These are phyloP conservation scores for Pseudocercospora vitis DNA, from an alignment of 2,329 filamentous ascomycete genomes.

Conservation along the genomic window DNA sequence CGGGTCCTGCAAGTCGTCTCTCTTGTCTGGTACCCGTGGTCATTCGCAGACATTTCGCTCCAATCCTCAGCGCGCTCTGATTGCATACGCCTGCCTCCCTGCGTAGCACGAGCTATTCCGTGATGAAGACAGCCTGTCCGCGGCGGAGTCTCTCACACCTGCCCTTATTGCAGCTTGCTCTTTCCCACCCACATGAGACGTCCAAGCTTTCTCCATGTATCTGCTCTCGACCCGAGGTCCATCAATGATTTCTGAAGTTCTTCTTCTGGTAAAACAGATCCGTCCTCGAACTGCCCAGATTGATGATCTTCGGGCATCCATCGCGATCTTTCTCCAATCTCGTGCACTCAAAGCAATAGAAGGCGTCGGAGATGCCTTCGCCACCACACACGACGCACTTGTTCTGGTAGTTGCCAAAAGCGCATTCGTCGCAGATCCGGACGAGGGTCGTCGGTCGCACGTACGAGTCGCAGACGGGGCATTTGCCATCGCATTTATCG, in stretches of 20 bases:
- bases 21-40: too few species aligned
- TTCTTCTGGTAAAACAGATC: slow-evolving; percentile 83
- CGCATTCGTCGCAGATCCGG: slow-evolving; percentile 98
- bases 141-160: background rate
- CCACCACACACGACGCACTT: slow-evolving; percentile 99
- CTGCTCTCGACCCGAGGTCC: background rate
- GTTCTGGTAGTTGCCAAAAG: slow-evolving; percentile 99
- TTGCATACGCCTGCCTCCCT: too few species aligned
- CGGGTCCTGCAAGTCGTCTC: background rate
- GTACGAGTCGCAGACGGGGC: slow-evolving; percentile 97
- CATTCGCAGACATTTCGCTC: too few species aligned
- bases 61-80: too few species aligned
- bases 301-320: slow-evolving; percentile 99
- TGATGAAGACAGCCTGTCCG: background rate
- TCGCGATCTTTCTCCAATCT: slow-evolving; percentile 94
- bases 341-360: slow-evolving; percentile 99
- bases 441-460: slow-evolving; percentile 96
- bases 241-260: slow-evolving; percentile 62
- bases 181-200: background rate
- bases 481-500: slow-evolving; percentile 99
- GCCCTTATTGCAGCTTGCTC: background rate
- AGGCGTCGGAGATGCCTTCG: slow-evolving; percentile 95
- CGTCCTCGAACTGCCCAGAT: slow-evolving; percentile 90
- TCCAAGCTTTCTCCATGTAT: background rate
- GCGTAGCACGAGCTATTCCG: background rate